Base-by-base conservation (phyloP, 2,329 filamentous ascomycete species). In the Stromatinia cepivora region DNA sequence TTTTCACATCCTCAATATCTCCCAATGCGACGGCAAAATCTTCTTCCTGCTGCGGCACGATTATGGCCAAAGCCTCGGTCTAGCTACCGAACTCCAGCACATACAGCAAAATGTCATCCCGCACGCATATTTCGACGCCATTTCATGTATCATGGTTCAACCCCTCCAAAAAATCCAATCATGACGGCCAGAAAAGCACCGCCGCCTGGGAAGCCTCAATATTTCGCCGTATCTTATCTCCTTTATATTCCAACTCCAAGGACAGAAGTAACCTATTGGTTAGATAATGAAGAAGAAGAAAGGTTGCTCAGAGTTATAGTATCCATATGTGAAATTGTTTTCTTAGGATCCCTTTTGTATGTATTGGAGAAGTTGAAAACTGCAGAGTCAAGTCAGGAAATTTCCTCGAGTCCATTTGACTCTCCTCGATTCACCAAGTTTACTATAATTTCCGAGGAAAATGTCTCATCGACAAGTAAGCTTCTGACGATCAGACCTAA, bases 391-490 rank as follows among this genome's bases (percentile, higher is more conserved):
- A 48, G 20, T n/a, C 46, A n/a, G 46, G 22, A 20, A 9, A 5
- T 3, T 9, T 10, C 28, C 50, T 63, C 46, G 8, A 52, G 8
- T 28, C 46, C 59, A 31, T 84, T 92, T 70, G 89, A 91, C 80
- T 79, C 82, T 20, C 81, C 83, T 69, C 84, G 82, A 34, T 93
- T 93, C 79, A 85, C 85, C 48, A 85, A 87, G 4, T 94, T 91
- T 80, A 86, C 83, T 36, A 85, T 95, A 72, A 82, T 85, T 22
- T 79, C 83, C 36, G 87, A 86, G 73, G 85, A 90, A 63, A 80
- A 83, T 34, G 85, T 93, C 56, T 91, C 91, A 0, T 84, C 87
- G 1, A 88, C 88, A 0, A 88, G 87, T 69, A 88, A 91, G 75
- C 84, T 94, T 73, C 85, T 94, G 73, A 90, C 88, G 11, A 79